Evolutionary conservation across 768 basidiomycete genomes (phyloP), one percentile per base, ranked within the genome.

Genomic region (Phylloporus sp.): DNA sequence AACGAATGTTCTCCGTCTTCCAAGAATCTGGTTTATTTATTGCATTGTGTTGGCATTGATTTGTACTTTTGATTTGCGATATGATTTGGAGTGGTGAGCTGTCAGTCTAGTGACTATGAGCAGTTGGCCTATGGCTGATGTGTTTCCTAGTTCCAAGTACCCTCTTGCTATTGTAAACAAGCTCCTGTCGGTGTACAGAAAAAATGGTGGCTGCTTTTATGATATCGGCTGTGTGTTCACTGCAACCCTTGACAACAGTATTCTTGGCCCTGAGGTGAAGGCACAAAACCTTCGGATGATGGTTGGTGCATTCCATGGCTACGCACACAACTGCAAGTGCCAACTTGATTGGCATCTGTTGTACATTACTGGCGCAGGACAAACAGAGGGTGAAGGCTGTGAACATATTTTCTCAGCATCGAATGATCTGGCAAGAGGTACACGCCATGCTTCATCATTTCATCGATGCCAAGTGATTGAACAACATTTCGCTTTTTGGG

Each of bases 81-180:
- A 61, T 61, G 58, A 26, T 61, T 8, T 41, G 53, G 18, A 61
- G 60, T 18, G 50, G 55, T 0, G 48, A 61, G 6, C 8, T 61
- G 58, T 61, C 9, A 9, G 50, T 52, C 9, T 26, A 27, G 24
- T 23, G 28, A 29, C 3, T 23, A 2, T 41, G 16, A 28, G n/a
- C 6, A 5, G 15, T 38, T 0, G n/a, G n/a, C n/a, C n/a, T 15
- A 9, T 23, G 20, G 16, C 18, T 2, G 27, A 45, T 45, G 5
- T 39, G 28, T 35, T 22, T 22, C 20, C 28, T 12, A 45, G 59
- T 12, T 34, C 26, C 0, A 60, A 60, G 31, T 60, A 58, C 18
- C 54, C 49, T 0, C 26, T 59, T 0, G 52, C 52, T 0, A 53
- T 50, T 0, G 5, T 59, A 1, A 26, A 58, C 20, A 6, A 9